A percentile compares a stretch with the other conserved stretches of the same genome.
These are phyloP conservation scores for Solanum etuberosum DNA, from an alignment of 257 asterid genomes.

Conservation along the genomic window DNA sequence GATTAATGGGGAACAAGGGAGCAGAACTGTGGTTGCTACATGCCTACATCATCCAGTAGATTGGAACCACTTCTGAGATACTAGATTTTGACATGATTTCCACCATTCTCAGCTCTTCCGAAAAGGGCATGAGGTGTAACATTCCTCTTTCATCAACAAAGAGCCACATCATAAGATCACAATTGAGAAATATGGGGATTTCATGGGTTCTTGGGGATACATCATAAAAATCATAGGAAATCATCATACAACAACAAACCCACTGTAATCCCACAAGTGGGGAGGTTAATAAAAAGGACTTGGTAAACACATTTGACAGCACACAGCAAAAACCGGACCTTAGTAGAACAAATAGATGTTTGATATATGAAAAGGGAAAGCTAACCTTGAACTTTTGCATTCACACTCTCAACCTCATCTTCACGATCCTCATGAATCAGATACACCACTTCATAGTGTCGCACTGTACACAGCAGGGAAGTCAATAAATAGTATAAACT, in stretches of 20 bases:
- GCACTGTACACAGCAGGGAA: constrained; percentile 36
- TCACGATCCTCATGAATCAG: constrained; percentile 72
- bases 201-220: too few relatives aligned
- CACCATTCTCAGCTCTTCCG: background rate
- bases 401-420: constrained; percentile 75
- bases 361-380: background rate
- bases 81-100: background rate
- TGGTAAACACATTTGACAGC: background rate
- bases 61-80: background rate
- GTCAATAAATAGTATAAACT: background rate
- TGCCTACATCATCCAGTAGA: background rate
- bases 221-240: too few relatives aligned
- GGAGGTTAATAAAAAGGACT: background rate
- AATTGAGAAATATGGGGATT: too few relatives aligned
- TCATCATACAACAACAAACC: background rate
- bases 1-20: background rate
- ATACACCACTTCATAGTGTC: constrained; percentile 94
- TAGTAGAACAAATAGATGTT: background rate
- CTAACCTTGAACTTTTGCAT: constrained; percentile 69
- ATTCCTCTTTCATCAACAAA: too few relatives aligned
- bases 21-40: background rate
- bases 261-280: background rate
- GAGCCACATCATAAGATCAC: too few relatives aligned
- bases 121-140: background rate
- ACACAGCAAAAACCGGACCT: background rate